Conservation (phyloP, 257 asterid genomes). For the Gardenia jasminoides region DNA sequence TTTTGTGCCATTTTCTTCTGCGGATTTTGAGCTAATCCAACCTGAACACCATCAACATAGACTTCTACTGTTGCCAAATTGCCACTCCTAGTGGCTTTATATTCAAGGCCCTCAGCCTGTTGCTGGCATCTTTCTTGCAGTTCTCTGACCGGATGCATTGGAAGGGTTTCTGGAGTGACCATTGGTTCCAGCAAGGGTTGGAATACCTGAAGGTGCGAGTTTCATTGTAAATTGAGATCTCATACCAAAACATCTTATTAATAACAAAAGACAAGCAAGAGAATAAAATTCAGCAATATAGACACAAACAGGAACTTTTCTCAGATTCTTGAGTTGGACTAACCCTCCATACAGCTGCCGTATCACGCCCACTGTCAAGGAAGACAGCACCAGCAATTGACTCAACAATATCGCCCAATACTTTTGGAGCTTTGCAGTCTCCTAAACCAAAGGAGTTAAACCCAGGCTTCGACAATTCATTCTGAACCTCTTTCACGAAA, state of each 20-base stretch:
- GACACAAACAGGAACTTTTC: background rate
- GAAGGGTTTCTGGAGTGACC: constrained; percentile 99
- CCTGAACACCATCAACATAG: constrained; percentile 83
- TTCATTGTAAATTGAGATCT: background rate
- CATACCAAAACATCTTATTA: background rate
- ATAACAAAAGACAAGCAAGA: background rate
- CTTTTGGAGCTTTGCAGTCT: constrained; percentile 99
- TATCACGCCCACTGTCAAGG: constrained; percentile 78
- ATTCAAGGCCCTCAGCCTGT: constrained; percentile 94
- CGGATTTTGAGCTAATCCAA: constrained; percentile 74
- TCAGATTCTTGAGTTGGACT: constrained; percentile 14
- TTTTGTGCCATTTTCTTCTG: constrained; percentile 90
- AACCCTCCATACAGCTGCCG: constrained; percentile 91
- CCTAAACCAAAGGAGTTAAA: constrained; percentile 96
- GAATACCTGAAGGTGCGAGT: constrained; percentile 55
- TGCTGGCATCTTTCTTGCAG: constrained; percentile 98
- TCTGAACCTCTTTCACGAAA: constrained; percentile 80
- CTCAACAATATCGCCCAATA: constrained; percentile 96
- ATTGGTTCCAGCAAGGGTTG: constrained; percentile 89
- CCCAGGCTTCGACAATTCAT: constrained; percentile 73
- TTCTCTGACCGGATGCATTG: constrained; percentile 98
- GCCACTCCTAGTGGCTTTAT: constrained; percentile 92
- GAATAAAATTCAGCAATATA: background rate
- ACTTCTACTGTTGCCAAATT: constrained; percentile 94
- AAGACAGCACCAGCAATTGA: constrained; percentile 99